A percentile compares a stretch with the other conserved stretches of the same genome.
Evolutionary conservation across 805 yeast species (phyloP).

Genomic region (Candida glaebosa): DNA sequence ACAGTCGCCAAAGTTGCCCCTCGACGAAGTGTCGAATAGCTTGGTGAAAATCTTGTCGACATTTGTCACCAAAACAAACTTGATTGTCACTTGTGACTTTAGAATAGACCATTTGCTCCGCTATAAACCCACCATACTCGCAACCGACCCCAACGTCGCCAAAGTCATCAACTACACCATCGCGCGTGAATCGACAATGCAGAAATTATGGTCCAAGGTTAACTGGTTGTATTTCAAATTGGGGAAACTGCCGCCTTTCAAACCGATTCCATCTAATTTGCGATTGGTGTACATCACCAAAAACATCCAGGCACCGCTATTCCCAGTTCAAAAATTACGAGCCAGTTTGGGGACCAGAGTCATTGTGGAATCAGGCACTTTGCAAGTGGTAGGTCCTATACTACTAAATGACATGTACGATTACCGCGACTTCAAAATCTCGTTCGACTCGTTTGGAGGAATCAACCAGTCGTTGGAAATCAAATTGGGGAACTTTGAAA

Average conservation of each 20-base stretch:
- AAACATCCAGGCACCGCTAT: conserved; percentile 16
- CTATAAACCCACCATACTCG: conserved; percentile 28
- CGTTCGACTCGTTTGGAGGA: conserved; percentile 49
- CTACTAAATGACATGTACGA: conserved; percentile 60
- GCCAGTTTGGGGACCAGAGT: conserved; percentile 48
- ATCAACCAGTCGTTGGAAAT: conserved; percentile 58
- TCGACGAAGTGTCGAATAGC: conserved; percentile 24
- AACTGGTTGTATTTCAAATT: not conserved
- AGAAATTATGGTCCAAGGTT: not conserved
- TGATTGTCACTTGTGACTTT: conserved; percentile 14
- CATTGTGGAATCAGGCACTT: conserved; percentile 46
- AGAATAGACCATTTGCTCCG: conserved; percentile 12
- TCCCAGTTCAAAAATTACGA: conserved; percentile 38
- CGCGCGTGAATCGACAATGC: not conserved
- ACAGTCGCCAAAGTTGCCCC: conserved; percentile 12
- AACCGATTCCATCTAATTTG: not conserved
- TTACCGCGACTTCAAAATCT: conserved; percentile 44
- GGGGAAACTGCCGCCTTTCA: not conserved
- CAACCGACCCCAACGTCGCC: conserved; percentile 11
- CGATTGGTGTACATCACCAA: conserved; percentile 43
- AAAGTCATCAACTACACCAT: conserved; percentile 2
- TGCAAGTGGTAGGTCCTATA: conserved; percentile 54
- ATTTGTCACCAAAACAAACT: conserved; percentile 29
- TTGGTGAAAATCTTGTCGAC: conserved; percentile 39
- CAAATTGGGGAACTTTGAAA: conserved; percentile 42